Base-by-base conservation (phyloP, 345 rosid species). In the Xanthoceras sorbifolium region DNA sequence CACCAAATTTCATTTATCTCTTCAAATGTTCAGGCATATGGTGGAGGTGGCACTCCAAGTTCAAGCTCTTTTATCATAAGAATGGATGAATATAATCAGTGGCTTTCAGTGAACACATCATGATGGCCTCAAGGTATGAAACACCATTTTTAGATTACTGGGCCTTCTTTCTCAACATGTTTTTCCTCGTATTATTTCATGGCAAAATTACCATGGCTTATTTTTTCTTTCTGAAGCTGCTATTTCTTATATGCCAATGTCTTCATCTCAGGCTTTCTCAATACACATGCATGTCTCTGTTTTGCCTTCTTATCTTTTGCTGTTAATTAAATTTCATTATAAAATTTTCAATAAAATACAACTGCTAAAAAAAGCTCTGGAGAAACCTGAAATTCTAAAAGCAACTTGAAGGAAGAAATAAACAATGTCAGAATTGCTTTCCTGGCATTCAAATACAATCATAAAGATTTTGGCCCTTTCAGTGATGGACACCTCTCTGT, bases 1-100 rank as follows among this genome's bases (percentile, higher is more conserved):
- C 22, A 70, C 6, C 38, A 6, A 44, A 69, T 68, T 44, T 9
- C 31, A 62, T 69, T 77, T 64, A 18, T 3, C 59, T 66, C 54
- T 69, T 46, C 46, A 14, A 82, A 73, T 67, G 34, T 82, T 84
- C 83, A 93, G 98, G 99, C 92, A 64, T 93, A 93, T 79, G 99
- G 96, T 23, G 99, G 96, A 74, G 97, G 99, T 67, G 94, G 97
- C 76, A 73, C 86, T 25, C 82, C 77, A 3, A 64, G 84, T 74
- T 93, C 97, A 63, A 95, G 96, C 79, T 93, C 98, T 59, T 93
- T 95, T 69, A 88, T 92, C 36, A 93, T 92, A 81, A 91, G 95
- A 85, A 93, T 95, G 94, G 97, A 90, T 67, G 95, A 91, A 77
- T 93, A 90, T 63, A 93, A 88, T 82, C 84, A 79, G 77, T 95